Conservation (phyloP, 352 stramenopile species). For the Globisporangium nunn region DNA sequence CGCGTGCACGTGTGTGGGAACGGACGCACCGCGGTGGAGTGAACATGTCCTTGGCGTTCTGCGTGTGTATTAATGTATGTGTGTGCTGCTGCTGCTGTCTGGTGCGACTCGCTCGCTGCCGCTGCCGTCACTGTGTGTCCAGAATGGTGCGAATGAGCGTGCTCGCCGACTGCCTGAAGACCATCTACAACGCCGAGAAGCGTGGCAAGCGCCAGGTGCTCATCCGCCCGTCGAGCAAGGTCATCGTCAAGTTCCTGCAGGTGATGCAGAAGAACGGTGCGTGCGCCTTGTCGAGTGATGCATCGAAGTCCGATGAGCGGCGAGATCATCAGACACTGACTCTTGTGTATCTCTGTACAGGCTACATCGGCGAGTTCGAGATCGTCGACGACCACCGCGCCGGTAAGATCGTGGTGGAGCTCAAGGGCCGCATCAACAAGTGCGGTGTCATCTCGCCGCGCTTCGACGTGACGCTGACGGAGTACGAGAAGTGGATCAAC, state of each 20-base stretch:
- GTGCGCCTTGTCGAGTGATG: background rate
- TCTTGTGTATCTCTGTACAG: conserved; percentile 22
- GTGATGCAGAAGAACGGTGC: conserved; percentile 99
- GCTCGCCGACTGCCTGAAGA: conserved; percentile 99
- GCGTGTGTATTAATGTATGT: conserved; percentile 38
- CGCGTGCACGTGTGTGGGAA: background rate
- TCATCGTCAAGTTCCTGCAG: conserved; percentile 99
- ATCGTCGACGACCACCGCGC: conserved; percentile 99
- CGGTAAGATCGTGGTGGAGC: conserved; percentile 98
- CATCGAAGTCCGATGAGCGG: too few species aligned
- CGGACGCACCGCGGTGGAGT: conserved; percentile 17
- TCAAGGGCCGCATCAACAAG: conserved; percentile 99
- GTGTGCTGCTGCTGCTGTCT: conserved; percentile 10
- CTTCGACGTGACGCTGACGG: conserved; percentile 95
- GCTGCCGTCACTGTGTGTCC: conserved; percentile 7
- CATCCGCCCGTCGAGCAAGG: conserved; percentile 98
- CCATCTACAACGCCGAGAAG: conserved; percentile 99
- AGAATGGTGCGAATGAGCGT: conserved; percentile 99
- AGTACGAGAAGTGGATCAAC: conserved; percentile 99
- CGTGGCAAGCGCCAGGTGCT: conserved; percentile 99
- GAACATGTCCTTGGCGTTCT: conserved; percentile 53
- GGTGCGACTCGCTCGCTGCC: background rate
- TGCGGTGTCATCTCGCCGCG: conserved; percentile 98
- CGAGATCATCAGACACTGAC: background rate
- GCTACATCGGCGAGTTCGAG: conserved; percentile 99